These are phyloP conservation scores for Elsinoe arachidis DNA, from an alignment of 2,329 filamentous ascomycete species.

Conservation along the genomic window DNA sequence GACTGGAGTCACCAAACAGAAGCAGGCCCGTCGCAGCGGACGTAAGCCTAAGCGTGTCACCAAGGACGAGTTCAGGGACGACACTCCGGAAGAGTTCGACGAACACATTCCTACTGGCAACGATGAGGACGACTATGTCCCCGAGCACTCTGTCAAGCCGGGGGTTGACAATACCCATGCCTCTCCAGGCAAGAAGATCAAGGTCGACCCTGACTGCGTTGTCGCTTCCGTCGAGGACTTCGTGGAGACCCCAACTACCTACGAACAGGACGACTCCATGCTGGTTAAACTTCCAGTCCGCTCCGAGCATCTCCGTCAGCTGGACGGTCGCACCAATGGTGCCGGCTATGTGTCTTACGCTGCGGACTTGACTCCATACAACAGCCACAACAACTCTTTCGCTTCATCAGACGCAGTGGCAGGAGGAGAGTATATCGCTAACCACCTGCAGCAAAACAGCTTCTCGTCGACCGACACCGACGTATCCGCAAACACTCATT, in stretches of 20 bases:
- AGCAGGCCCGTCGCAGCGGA: not conserved
- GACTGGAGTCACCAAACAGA: not conserved
- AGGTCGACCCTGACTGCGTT: not conserved
- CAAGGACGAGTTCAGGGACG: not conserved
- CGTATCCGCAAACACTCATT: not conserved
- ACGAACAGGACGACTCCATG: not conserved
- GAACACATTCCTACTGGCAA: not conserved
- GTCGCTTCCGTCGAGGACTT: not conserved
- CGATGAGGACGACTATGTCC: not conserved
- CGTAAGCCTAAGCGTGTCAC: conserved; percentile 3
- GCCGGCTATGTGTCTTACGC: not conserved
- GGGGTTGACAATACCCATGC: not conserved
- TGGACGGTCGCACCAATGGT: not conserved
- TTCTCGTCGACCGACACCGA: conserved; percentile 19
- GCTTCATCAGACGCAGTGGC: conserved; percentile 20
- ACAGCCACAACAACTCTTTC: not conserved
- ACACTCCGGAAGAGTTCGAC: not conserved
- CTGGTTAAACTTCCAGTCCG: not conserved
- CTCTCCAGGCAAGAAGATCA: not conserved
- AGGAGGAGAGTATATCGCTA: conserved; percentile 45
- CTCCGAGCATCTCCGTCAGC: not conserved
- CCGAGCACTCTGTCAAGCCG: not conserved
- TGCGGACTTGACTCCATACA: not conserved
- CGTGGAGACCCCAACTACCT: not conserved
- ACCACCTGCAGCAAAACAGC: conserved; percentile 34